These are phyloP conservation scores for Hamamelis virginiana DNA, from an alignment of 164 flowering plant genomes.

Conservation along the genomic window DNA sequence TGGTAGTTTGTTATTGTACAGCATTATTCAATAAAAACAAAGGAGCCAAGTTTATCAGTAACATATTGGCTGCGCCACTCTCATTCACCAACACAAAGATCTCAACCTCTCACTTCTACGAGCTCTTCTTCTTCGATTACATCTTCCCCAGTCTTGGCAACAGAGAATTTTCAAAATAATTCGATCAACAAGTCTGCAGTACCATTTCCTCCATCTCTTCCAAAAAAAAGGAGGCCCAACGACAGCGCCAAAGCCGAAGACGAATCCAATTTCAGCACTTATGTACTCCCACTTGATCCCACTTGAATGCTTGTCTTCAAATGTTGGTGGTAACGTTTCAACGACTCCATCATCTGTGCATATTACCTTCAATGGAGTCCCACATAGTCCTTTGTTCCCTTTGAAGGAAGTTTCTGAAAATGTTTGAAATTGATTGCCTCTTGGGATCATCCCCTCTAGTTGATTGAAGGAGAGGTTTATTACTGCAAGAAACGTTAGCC, in stretches of 20 bases:
- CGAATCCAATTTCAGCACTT: not conserved
- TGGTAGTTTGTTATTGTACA: too few relatives aligned
- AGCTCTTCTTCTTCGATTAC: not conserved
- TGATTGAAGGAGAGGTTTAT: conserved; percentile 45
- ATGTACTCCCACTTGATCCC: not conserved
- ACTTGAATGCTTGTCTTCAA: not conserved
- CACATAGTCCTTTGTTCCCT: not conserved
- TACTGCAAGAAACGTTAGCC: conserved; percentile 36
- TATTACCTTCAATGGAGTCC: not conserved
- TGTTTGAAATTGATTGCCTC: not conserved
- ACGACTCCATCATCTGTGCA: too few relatives aligned
- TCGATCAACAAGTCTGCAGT: not conserved
- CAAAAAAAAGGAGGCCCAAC: conserved; percentile 5
- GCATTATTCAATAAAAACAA: too few relatives aligned
- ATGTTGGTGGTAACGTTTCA: not conserved
- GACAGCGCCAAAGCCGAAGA: conserved; percentile 3
- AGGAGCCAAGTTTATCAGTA: too few relatives aligned
- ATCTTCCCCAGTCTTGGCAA: not conserved
- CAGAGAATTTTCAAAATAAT: not conserved
- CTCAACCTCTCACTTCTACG: not conserved
- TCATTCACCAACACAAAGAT: too few relatives aligned
- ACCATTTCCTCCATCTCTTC: conserved; percentile 10
- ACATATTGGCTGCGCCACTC: too few relatives aligned
- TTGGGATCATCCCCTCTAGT: conserved; percentile 41
- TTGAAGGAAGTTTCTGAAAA: not conserved